Evolutionary conservation across 2,329 filamentous ascomycete genomes (phyloP), one percentile per base, ranked within the genome.

Genomic region (Karstenula rhodostoma): DNA sequence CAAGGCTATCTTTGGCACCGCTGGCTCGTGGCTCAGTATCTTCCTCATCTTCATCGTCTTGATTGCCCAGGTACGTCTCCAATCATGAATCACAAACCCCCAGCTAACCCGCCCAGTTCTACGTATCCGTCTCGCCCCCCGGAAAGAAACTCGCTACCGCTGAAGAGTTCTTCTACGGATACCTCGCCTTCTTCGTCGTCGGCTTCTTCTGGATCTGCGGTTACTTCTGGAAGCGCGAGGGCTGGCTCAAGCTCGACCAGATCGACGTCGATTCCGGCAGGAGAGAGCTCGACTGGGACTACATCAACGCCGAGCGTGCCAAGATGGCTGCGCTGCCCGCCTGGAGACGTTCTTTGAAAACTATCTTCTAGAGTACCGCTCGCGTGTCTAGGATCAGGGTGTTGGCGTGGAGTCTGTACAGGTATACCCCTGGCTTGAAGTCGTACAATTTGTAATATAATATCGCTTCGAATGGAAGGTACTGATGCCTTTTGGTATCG

Each of bases 261-360:
- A 90, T 92, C 59, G 89, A 91, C 67, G 83, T 91, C 56, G 88
- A 91, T 71, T 84, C 83, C 29, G 89, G 88, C 62, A 84, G 88
- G 42, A 83, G 88, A 60, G 84, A 87, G 75, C 82, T 89, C 53
- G 85, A 91, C 73, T 90, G 86, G 86, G 87, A 89, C 12, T 79
- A 79, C 43, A 88, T 89, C 77, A 84, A 89, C 72, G 82, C 78
- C 40, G 80, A 84, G 68, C 81, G 83, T 32, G 83, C 80, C 40
- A 73, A 81, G 74, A 73, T 86, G 22, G 84, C 83, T 17, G 69
- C 77, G 3, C 83, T 80, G 81, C 86, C 86, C 1, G 73, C 77
- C 13, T 89, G 85, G 85, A 77, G 73, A 59, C 73, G 73, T 43
- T 9, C 62, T 15, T 1, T 60, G 3, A 3, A 58, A 52, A 70